Evolutionary conservation across 371 early-diverging fungal genomes (phyloP).

Genomic region (Mortierella sp.): DNA sequence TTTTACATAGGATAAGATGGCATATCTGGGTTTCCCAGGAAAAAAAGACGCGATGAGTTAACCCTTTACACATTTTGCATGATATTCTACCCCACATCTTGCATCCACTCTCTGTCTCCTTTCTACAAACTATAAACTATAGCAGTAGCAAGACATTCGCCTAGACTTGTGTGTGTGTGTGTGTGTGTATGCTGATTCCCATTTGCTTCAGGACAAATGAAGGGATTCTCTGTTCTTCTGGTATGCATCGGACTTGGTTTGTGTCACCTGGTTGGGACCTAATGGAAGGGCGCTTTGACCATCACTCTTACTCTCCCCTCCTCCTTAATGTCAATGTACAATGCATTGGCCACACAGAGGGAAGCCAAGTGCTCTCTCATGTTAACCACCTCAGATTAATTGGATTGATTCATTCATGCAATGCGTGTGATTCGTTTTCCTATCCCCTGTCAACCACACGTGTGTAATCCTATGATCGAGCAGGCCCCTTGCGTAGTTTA

Average conservation of each 20-base stretch:
- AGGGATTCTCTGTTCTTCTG: constrained; percentile 7
- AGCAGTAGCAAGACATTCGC: too few relatives aligned
- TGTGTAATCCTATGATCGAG: too few relatives aligned
- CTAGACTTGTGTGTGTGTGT: too few relatives aligned
- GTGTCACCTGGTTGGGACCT: constrained; percentile 5
- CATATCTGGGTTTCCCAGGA: not conserved
- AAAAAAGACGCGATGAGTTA: too few relatives aligned
- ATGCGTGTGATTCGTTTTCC: too few relatives aligned
- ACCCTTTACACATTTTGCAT: not conserved
- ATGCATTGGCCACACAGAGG: too few relatives aligned
- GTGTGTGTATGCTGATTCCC: constrained; percentile 7
- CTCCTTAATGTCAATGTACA: too few relatives aligned
- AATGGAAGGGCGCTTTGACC: too few relatives aligned
- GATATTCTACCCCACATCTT: not conserved
- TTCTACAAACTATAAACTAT: not conserved
- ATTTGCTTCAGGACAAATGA: not conserved
- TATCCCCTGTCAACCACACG: too few relatives aligned
- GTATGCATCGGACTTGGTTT: not conserved
- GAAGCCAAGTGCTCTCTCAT: too few relatives aligned
- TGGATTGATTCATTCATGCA: too few relatives aligned
- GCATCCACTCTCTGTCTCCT: not conserved
- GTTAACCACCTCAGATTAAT: too few relatives aligned
- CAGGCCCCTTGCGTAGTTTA: not conserved
- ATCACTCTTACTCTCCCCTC: not conserved
- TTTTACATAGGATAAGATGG: not conserved